Evolutionary conservation across 2,329 filamentous ascomycete genomes (phyloP), one percentile per base, ranked within the genome.

Genomic region (Mycosphaerelloides madeirae): DNA sequence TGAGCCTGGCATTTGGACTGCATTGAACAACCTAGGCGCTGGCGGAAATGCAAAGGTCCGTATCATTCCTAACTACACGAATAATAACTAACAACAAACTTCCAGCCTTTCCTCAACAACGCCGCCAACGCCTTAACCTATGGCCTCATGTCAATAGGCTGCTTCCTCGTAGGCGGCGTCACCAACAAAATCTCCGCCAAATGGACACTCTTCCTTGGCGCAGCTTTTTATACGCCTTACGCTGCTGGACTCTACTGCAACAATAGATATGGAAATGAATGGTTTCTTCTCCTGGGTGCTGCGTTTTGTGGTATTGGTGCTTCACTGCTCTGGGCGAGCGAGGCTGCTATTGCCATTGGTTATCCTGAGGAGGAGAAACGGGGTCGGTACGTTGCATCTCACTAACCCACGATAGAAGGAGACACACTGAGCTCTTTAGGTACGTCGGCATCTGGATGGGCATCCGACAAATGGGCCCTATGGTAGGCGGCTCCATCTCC

Each of bases 41-140:
- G 64, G 65, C 22, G 64, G 62, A n/a, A 44, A 48, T 34, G 41
- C 41, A 6, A 44, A 44, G 29, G 34, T 39, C 9, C 22, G 12
- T 18, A 35, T 11, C 13, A 16, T 32, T 32, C 6, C 31, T 6
- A 5, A 6, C 13, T 32, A 6, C 31, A 6, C 13, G 13, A 32
- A 14, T 12, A 32, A 6, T 12, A 5, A 32, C 31, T 32, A n/a
- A 32, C 32, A 16, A 5, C 15, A n/a, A 31, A 15, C 22, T 25
- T 9, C 6, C 16, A 44, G 35, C 43, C 47, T 6, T 44, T 36
- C 18, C 65, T 78, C 3, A 70, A 75, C 35, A 76, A 75, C 44
- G 72, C 72, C 0, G 73, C 71, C n/a, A 77, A 76, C 47, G 69
- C 73, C 0, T 60, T 77, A 3, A 69, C 74, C 3, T 77, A 75